Base-by-base conservation (phyloP, 2,329 filamentous ascomycete species). In the Orbilia javanica region DNA sequence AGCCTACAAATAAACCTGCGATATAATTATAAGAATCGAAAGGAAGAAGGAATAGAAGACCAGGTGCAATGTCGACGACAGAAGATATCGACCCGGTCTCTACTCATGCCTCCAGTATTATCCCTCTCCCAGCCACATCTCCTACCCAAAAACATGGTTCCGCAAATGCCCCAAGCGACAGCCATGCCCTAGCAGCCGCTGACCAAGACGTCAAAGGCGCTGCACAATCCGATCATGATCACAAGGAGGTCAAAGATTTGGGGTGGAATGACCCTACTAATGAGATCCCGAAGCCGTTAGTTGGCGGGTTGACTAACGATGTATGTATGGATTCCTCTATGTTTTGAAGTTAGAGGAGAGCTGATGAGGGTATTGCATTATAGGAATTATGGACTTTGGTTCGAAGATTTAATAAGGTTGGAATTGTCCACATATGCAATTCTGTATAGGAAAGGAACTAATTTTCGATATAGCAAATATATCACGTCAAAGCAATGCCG, bases 401-500 rank as follows among this genome's bases (percentile, higher is more conserved):
- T 48, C 84, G 90, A 65, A 84, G 90, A 15, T 91, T 91, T 81
- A 90, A 91, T 81, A 90, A 90, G 85, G 88, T 88, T 31, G n/a
- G 13, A 22, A 44, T n/a, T 4, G 34, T 27, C 27, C 25, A n/a
- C n/a, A 3, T 15, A 69, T 27, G 6, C 11, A 22, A n/a, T 25
- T 53, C 2, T 22, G 18, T n/a, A 8, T 20, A n/a, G 8, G 8
- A 7, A 29, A 4, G 8, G 22, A 11, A n/a, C n/a, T 39, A 31
- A 22, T 25, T 50, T 15, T 1, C 22, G 44, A 93, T 91, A 90
- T 85, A 87, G 86, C 88, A 89, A 84, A 85, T 88, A 65, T 89
- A 89, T 79, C 85, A 88, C 84, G 91, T 96, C 80, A 93, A 92
- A 83, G 89, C 91, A 29, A 88, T 90, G 7, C 85, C 87, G 0